A percentile compares a stretch with the other conserved stretches of the same genome.
Evolutionary conservation across 495 filamentous ascomycete species (phyloP).

Genomic region (Annulohypoxylon nitens): DNA sequence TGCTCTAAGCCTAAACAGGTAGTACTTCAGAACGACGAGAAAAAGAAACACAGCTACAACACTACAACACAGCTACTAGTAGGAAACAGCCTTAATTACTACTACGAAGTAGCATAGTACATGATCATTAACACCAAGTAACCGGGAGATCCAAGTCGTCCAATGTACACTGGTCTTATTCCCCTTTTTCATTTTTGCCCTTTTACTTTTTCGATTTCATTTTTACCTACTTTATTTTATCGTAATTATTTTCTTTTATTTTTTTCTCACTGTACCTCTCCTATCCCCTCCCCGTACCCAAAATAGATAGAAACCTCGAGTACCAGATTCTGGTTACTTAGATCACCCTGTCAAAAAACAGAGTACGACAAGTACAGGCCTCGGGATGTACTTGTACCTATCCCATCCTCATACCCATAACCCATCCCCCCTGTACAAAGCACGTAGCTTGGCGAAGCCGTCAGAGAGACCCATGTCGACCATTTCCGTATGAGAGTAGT

Average conservation of each 20-base stretch:
- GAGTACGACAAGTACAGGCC: conserved; percentile 26
- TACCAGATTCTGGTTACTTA: conserved; percentile 25
- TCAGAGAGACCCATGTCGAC: conserved; percentile 32
- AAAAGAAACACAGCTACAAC: conserved; percentile 10
- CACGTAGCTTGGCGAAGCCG: conserved; percentile 44
- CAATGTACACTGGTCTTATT: conserved; percentile 18
- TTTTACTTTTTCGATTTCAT: conserved; percentile 21
- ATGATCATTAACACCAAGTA: conserved; percentile 29
- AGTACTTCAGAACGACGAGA: conserved; percentile 23
- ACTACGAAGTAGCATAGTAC: conserved; percentile 25
- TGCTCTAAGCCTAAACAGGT: conserved; percentile 39
- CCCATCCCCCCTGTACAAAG: conserved; percentile 37
- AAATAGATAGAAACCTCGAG: conserved; percentile 21
- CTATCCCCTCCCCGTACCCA: conserved; percentile 17
- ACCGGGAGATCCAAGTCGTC: conserved; percentile 23
- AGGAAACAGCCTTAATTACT: conserved; percentile 44
- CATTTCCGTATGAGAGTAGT: conserved; percentile 22
- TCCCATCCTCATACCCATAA: conserved; percentile 27
- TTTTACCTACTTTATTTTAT: conserved; percentile 10
- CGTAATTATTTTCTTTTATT: not conserved
- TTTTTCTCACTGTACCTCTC: not conserved
- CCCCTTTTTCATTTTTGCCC: conserved; percentile 17
- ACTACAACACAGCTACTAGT: not conserved
- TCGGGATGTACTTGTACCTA: conserved; percentile 36
- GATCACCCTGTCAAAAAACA: conserved; percentile 18